phyloP scores from a whole-genome alignment of 2,329 filamentous ascomycete species.

The Esteya vermicola region DNA sequence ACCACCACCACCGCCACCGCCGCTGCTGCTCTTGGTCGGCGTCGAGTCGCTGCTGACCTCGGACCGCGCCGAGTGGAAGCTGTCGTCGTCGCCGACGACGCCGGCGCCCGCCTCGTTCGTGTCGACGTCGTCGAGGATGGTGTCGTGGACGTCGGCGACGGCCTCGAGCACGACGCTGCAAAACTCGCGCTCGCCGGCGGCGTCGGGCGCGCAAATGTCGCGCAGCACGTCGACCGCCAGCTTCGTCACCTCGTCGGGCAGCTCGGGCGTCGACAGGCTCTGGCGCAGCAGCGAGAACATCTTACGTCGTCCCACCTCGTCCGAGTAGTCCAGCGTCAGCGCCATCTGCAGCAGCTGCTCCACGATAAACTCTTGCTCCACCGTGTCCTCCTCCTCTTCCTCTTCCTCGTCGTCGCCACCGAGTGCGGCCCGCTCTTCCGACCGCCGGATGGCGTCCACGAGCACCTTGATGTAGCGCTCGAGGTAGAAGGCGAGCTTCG shows the following conservation, averaged over 20 bases:
- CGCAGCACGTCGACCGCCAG: constrained; percentile 71
- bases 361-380: constrained; percentile 88
- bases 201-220: constrained; percentile 64
- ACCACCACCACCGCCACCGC: constrained; percentile 18
- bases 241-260: constrained; percentile 87
- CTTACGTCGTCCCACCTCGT: constrained; percentile 86
- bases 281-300: constrained; percentile 90
- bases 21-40: constrained; percentile 30
- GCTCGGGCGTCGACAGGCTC: constrained; percentile 67
- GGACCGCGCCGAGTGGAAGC: constrained; percentile 86
- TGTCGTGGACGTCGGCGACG: constrained; percentile 92
- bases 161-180: constrained; percentile 80
- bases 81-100: constrained; percentile 45
- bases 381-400: constrained; percentile 67
- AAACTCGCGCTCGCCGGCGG: constrained; percentile 66
- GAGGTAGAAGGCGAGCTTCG: constrained; percentile 74
- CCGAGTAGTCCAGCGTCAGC: constrained; percentile 87
- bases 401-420: constrained; percentile 44
- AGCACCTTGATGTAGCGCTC: constrained; percentile 63
- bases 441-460: constrained; percentile 46
- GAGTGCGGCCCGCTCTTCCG: constrained; percentile 36
- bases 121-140: constrained; percentile 56
- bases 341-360: constrained; percentile 91
- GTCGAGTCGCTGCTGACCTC: constrained; percentile 59
- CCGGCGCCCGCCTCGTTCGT: constrained; percentile 32